Evolutionary conservation across 1,284 basidiomycete genomes (phyloP), one percentile per base, ranked within the genome.

Genomic region (Ganoderma lingzhi): DNA sequence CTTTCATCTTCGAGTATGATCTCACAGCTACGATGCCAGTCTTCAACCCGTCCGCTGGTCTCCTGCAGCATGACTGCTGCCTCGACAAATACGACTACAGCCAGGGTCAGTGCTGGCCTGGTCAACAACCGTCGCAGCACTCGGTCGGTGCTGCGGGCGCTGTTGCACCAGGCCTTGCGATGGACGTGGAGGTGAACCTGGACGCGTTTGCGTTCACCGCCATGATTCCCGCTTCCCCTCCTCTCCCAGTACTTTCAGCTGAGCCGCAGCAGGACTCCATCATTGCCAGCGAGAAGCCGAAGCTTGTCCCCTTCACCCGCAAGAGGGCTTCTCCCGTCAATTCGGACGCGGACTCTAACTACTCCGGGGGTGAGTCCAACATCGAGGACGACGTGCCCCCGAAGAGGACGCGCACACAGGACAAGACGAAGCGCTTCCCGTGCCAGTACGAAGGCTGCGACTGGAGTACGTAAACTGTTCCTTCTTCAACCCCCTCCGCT

Each of bases 131-230:
- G 6, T 28, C 56, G 45, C 66, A 64, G 58, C 66, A 64, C 41
- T 48, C 23, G 66, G 55, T 64, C 62, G 44, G 45, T 61, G 66
- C 63, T 68, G 66, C 56, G 63, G 28, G n/a, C 10, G 55, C 62
- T 15, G 55, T 28, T 51, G 66, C 17, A 30, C 42, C 56, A 14
- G 44, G 55, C 41, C 53, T 59, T 17, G 32, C 45, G 41, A 30
- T n/a, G 44, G 62, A 17, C 39, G 28, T 68, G 66, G 62, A 53
- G 28, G 48, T 28, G 62, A 32, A 58, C 30, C 58, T 19, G 55
- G 17, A 60, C 28, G 41, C 35, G 6, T 41, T 37, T 48, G 45
- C 58, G 58, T 60, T 59, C 63, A 15, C 37, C 58, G 59, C 35
- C 66, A 68, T 59, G 56, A 45, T 6, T 30, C 62, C 56, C 45